phyloP scores from a whole-genome alignment of 306 rosid genomes.

The Inga leiocalycina region DNA sequence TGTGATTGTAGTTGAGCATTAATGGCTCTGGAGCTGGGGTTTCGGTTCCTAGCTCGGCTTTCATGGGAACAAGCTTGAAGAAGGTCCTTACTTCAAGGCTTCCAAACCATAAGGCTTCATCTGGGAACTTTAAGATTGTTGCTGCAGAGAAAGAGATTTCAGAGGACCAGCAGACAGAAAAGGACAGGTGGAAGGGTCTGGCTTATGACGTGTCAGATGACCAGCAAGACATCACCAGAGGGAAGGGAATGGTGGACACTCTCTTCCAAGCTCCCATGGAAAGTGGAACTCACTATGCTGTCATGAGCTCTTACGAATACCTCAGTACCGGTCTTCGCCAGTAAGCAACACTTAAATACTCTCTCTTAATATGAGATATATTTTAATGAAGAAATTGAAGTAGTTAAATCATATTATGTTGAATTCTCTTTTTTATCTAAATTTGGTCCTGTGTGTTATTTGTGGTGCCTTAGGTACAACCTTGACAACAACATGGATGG shows the following conservation, averaged over 20 bases:
- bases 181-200: conserved; percentile 75
- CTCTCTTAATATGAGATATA: too few relatives aligned
- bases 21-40: conserved; percentile 61
- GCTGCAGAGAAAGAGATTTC: conserved; percentile 61
- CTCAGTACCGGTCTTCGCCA: conserved; percentile 66
- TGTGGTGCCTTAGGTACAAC: conserved; percentile 55
- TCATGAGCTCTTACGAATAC: conserved; percentile 87
- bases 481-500: conserved; percentile 80
- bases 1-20: conserved; percentile 63
- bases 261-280: conserved; percentile 80
- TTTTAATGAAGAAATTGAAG: too few relatives aligned
- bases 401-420: too few relatives aligned
- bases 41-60: conserved; percentile 66
- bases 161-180: conserved; percentile 51
- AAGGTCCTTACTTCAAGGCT: conserved; percentile 53
- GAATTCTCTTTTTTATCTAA: conserved; percentile 18
- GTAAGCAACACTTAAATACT: conserved; percentile 27
- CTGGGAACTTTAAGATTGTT: conserved; percentile 58
- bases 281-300: conserved; percentile 68
- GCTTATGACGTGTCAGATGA: conserved; percentile 74
- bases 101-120: conserved; percentile 47
- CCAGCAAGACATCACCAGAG: conserved; percentile 93
- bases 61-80: conserved; percentile 85
- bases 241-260: conserved; percentile 86
- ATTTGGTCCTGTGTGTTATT: background rate